Conservation (phyloP, 2,329 filamentous ascomycete genomes). For the Chaetomium sp. region DNA sequence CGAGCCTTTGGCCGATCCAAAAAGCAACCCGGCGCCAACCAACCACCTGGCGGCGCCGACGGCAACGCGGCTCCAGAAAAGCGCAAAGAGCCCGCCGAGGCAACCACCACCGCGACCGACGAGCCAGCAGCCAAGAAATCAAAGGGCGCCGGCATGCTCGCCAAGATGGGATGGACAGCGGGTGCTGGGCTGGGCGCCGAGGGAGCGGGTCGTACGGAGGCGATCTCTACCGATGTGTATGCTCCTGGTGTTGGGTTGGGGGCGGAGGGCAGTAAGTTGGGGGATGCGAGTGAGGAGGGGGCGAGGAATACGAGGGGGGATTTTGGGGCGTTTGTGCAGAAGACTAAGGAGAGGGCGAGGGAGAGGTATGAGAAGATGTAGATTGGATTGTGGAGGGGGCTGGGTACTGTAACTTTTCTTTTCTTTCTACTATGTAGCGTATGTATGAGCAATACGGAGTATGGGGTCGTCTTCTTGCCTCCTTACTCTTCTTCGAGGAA, state of each 20-base stretch:
- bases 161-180: slow-evolving; percentile 66
- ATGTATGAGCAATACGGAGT: too few relatives aligned
- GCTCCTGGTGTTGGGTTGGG: slow-evolving; percentile 63
- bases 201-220: slow-evolving; percentile 56
- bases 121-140: slow-evolving; percentile 38
- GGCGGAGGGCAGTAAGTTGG: slow-evolving; percentile 61
- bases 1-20: slow-evolving; percentile 53
- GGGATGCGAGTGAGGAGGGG: slow-evolving; percentile 60
- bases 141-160: slow-evolving; percentile 60
- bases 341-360: slow-evolving; percentile 59
- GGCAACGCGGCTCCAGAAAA: slow-evolving; percentile 19
- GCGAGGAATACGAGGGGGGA: slow-evolving; percentile 53
- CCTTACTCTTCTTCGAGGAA: too few relatives aligned
- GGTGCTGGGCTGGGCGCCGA: slow-evolving; percentile 60
- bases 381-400: too few relatives aligned
- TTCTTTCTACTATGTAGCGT: too few relatives aligned
- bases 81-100: slow-evolving; percentile 33
- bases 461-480: too few relatives aligned
- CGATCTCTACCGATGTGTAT: slow-evolving; percentile 59
- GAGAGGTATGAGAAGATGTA: slow-evolving; percentile 56
- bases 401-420: too few relatives aligned
- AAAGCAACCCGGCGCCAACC: slow-evolving; percentile 40
- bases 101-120: slow-evolving; percentile 7
- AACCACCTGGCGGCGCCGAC: slow-evolving; percentile 21
- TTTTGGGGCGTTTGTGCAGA: slow-evolving; percentile 57